A percentile compares a stretch with the other conserved stretches of the same genome.
These are phyloP conservation scores for Salvia hispanica DNA, from an alignment of 257 asterid species.

Conservation along the genomic window DNA sequence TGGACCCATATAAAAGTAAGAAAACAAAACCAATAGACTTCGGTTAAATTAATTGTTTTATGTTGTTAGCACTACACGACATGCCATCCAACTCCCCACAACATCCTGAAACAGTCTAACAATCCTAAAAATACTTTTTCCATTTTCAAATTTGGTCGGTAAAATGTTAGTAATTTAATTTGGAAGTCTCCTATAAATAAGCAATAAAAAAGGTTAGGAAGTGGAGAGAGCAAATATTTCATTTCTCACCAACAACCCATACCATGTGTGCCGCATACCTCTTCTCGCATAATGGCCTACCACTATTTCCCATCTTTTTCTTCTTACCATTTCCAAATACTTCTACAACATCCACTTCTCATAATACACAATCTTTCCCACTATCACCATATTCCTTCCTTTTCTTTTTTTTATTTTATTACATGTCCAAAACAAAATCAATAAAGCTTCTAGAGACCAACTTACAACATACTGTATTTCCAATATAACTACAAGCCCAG, in stretches of 20 bases:
- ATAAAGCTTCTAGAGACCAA: neutral
- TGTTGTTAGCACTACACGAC: too few species aligned
- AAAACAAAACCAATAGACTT: too few species aligned
- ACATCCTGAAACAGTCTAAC: neutral
- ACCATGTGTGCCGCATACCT: constrained; percentile 39
- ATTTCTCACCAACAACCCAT: constrained; percentile 45
- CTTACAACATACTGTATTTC: neutral
- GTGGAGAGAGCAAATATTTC: constrained; percentile 41
- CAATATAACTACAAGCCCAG: neutral
- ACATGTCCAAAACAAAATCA: neutral
- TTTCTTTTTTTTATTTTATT: neutral
- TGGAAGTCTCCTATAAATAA: constrained; percentile 17
- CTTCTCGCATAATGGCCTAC: constrained; percentile 28
- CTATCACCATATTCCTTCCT: neutral
- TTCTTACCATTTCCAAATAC: neutral
- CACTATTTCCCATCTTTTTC: constrained; percentile 29
- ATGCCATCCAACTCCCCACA: neutral
- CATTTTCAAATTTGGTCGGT: neutral
- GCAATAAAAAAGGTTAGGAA: constrained; percentile 23
- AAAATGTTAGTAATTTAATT: neutral
- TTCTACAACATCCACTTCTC: constrained; percentile 3
- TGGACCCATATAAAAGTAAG: too few species aligned
- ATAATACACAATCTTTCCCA: neutral
- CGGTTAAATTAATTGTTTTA: too few species aligned
- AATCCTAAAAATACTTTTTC: too few species aligned